These are phyloP conservation scores for Schizonepeta tenuifolia DNA, from an alignment of 257 asterid genomes.

Conservation along the genomic window DNA sequence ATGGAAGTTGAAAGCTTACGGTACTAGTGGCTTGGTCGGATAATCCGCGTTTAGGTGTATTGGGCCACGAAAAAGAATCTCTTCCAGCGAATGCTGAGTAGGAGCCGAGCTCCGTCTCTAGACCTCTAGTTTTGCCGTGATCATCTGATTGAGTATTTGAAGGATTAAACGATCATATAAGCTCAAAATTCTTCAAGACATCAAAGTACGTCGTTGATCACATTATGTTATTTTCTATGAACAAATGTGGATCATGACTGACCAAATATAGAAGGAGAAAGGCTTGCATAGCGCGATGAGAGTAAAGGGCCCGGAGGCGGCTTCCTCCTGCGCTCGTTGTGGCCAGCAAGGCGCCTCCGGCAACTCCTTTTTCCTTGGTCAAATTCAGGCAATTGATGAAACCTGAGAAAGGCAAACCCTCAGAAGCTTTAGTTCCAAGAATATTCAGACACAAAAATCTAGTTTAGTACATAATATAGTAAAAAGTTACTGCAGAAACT, in stretches of 20 bases:
- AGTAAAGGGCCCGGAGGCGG: conserved; percentile 62
- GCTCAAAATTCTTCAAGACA: not conserved
- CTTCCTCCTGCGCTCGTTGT: conserved; percentile 92
- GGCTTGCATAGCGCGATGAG: conserved; percentile 61
- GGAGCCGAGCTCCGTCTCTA: conserved; percentile 66
- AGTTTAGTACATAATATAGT: not conserved
- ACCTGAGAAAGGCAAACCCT: conserved; percentile 54
- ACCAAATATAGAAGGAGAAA: conserved; percentile 65
- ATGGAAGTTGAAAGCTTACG: conserved; percentile 50
- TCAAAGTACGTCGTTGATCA: not conserved
- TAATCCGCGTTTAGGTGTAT: conserved; percentile 19
- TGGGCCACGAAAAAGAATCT: conserved; percentile 53
- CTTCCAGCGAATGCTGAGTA: conserved; percentile 48
- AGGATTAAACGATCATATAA: not conserved
- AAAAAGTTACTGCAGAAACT: not conserved
- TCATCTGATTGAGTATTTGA: conserved; percentile 45
- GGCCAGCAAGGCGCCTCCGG: conserved; percentile 95
- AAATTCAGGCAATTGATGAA: conserved; percentile 84
- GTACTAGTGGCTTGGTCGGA: conserved; percentile 39
- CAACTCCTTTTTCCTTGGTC: conserved; percentile 95
- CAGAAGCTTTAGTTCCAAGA: conserved; percentile 3
- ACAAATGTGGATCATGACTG: conserved; percentile 1
- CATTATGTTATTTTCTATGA: no score
- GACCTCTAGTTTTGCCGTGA: conserved; percentile 57
- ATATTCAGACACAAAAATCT: not conserved